Conservation (phyloP, 2,329 filamentous ascomycete genomes). For the Elsinoe arachidis region DNA sequence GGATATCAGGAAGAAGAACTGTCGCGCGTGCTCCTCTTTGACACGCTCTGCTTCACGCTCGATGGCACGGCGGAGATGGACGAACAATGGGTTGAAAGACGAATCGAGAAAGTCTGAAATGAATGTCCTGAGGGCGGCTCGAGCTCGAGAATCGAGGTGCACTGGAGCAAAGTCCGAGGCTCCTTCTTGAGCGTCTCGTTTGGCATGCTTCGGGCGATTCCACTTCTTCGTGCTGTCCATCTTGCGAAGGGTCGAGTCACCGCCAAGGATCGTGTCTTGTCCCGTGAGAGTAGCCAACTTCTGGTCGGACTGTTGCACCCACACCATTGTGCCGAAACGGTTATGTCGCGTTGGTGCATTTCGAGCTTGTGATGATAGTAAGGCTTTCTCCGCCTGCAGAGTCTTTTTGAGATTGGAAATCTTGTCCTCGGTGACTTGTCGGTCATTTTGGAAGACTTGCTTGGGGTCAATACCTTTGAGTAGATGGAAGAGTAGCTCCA, state of each 20-base stretch:
- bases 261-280: conserved; percentile 71
- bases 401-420: conserved; percentile 64
- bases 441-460: conserved; percentile 76
- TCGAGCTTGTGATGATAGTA: conserved; percentile 67
- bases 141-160: conserved; percentile 62
- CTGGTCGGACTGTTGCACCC: conserved; percentile 79
- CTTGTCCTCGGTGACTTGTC: conserved; percentile 59
- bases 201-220: conserved; percentile 60
- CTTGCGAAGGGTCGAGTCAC: conserved; percentile 66
- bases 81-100: conserved; percentile 82
- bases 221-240: conserved; percentile 89
- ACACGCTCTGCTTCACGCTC: conserved; percentile 82
- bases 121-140: conserved; percentile 68
- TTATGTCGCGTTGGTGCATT: conserved; percentile 81
- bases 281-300: conserved; percentile 82
- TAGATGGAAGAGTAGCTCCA: conserved; percentile 88
- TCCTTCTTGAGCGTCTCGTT: conserved; percentile 41
- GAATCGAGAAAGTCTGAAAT: conserved; percentile 92
- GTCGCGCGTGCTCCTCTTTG: conserved; percentile 59
- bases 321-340: conserved; percentile 93
- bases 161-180: conserved; percentile 65
- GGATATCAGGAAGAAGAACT: conserved; percentile 84
- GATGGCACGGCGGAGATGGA: conserved; percentile 76
- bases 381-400: conserved; percentile 74
- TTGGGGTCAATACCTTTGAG: conserved; percentile 80